Evolutionary conservation across 2,329 filamentous ascomycete species (phyloP).

Genomic region (Gyromitra esculenta): DNA sequence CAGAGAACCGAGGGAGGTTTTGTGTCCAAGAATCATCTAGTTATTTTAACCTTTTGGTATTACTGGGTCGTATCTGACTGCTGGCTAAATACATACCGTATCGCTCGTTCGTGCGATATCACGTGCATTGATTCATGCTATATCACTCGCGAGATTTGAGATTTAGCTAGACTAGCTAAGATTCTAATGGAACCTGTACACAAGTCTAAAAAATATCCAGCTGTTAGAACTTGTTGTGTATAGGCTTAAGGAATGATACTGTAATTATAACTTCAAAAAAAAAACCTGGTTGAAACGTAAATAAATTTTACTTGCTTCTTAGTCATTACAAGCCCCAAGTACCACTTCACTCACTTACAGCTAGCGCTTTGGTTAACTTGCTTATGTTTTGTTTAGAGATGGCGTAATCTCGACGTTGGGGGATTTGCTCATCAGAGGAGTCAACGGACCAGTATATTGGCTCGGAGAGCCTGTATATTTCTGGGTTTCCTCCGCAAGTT

Average conservation of each 20-base stretch:
- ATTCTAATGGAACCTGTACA: too few relatives aligned
- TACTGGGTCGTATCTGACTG: too few relatives aligned
- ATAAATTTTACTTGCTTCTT: not conserved
- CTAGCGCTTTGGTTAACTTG: not conserved
- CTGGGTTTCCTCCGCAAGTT: slow-evolving; percentile 1
- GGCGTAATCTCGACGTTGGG: slow-evolving; percentile 26
- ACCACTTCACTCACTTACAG: not conserved
- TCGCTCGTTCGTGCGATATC: too few relatives aligned
- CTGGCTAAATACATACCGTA: too few relatives aligned
- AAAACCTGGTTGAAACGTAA: not conserved
- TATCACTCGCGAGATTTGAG: too few relatives aligned
- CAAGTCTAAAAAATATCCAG: not conserved
- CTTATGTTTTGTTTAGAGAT: not conserved
- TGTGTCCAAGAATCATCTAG: too few relatives aligned
- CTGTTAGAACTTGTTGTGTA: not conserved
- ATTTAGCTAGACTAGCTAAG: too few relatives aligned
- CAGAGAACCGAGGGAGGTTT: too few relatives aligned
- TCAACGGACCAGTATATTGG: slow-evolving; percentile 13
- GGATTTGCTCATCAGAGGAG: not conserved
- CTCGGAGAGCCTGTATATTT: slow-evolving; percentile 18
- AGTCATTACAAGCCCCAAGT: not conserved
- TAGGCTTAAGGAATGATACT: not conserved
- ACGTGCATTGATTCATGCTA: too few relatives aligned
- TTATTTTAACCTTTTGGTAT: too few relatives aligned
- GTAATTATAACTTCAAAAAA: not conserved